A percentile compares a stretch with the other conserved stretches of the same genome.
phyloP scores from a whole-genome alignment of 768 basidiomycete genomes.

The Russula emetica region DNA sequence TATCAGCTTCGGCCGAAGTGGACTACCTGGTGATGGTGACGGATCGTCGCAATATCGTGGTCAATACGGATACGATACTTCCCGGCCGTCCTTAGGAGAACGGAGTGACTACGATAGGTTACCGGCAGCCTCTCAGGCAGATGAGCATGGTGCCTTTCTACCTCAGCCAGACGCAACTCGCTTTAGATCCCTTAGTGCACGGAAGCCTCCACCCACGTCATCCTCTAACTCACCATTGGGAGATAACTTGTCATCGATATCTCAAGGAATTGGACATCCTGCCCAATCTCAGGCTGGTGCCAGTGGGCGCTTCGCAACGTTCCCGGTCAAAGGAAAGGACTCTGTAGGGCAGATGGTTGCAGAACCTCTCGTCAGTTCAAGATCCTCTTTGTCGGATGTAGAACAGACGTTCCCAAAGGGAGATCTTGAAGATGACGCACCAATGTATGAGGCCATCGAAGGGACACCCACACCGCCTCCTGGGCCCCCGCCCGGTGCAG shows the following conservation, averaged over 20 bases:
- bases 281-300: conserved; percentile 31
- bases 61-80: neutral
- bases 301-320: conserved; percentile 59
- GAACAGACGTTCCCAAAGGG: neutral
- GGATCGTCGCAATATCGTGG: neutral
- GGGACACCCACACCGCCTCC: conserved; percentile 37
- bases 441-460: conserved; percentile 38
- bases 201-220: neutral
- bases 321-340: conserved; percentile 48
- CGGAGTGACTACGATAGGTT: neutral
- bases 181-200: neutral
- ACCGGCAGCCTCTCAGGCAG: neutral
- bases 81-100: conserved; percentile 2
- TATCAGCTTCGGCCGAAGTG: neutral
- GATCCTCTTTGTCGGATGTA: conserved; percentile 20
- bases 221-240: neutral
- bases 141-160: conserved; percentile 11
- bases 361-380: conserved; percentile 21
- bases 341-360: conserved; percentile 17
- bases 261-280: conserved; percentile 7
- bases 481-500: conserved; percentile 44
- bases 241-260: neutral
- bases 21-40: neutral
- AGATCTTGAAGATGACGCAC: conserved; percentile 36
- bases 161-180: neutral